Evolutionary conservation across 805 yeast genomes (phyloP).

Genomic region (Pichia rugopelliculosa): DNA sequence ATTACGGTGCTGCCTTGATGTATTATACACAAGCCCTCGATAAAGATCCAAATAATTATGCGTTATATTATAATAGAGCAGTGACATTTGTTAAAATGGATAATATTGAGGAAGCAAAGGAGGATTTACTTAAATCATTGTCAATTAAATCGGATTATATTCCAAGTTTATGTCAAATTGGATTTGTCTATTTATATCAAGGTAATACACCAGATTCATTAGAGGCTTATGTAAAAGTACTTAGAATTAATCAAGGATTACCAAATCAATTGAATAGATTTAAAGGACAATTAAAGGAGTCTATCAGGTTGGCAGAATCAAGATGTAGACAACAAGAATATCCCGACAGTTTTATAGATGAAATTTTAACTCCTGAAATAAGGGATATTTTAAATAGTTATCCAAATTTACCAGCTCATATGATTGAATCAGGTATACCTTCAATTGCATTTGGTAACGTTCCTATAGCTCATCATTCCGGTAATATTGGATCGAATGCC

Average conservation of each 20-base stretch:
- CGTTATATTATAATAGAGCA: conserved; percentile 34
- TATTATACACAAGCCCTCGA: conserved; percentile 32
- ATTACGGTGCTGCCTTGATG: conserved; percentile 29
- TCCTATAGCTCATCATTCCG: conserved; percentile 6
- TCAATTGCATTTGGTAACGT: conserved; percentile 15
- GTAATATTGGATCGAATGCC: conserved; percentile 4
- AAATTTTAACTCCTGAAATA: conserved; percentile 20
- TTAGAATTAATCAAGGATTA: conserved; percentile 16
- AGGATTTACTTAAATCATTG: conserved; percentile 29
- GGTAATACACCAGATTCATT: conserved; percentile 33
- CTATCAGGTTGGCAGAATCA: conserved; percentile 23
- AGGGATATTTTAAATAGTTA: conserved; percentile 19
- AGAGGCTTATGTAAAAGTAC: conserved; percentile 31
- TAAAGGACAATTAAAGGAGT: conserved; percentile 22
- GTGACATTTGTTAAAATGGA: conserved; percentile 33
- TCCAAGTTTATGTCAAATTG: conserved; percentile 35
- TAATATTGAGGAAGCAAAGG: conserved; percentile 29
- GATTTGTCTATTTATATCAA: conserved; percentile 28
- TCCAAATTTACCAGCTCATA: conserved; percentile 10
- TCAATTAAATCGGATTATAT: conserved; percentile 29
- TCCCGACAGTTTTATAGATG: conserved; percentile 22
- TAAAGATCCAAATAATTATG: conserved; percentile 27
- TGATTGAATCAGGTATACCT: conserved; percentile 10
- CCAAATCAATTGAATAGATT: conserved; percentile 19
- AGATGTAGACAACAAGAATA: conserved; percentile 30